Conservation (phyloP, 306 rosid species). For the Arachis stenosperma region DNA sequence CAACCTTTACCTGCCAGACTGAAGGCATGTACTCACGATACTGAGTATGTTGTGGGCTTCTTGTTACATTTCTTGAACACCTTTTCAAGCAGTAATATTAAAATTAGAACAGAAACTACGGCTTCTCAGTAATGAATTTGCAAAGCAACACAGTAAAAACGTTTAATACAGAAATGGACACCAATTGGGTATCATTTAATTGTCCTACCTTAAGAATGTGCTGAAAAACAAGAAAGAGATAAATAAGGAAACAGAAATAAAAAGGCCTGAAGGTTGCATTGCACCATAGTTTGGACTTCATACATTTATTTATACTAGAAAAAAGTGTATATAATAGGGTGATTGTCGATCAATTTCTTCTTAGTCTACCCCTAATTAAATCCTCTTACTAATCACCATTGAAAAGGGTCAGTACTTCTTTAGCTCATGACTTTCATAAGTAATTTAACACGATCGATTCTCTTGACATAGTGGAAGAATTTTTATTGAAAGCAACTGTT, state of each 20-base stretch:
- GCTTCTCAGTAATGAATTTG: constrained; percentile 5
- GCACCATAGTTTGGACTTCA: neutral
- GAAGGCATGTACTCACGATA: constrained; percentile 90
- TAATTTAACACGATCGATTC: neutral
- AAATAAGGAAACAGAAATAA: constrained; percentile 3
- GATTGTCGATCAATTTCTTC: constrained; percentile 11
- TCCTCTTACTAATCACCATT: constrained; percentile 2
- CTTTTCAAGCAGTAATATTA: constrained; percentile 28
- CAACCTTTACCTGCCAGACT: constrained; percentile 80
- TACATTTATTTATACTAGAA: constrained; percentile 3
- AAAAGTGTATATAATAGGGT: constrained; percentile 17
- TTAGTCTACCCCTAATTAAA: constrained; percentile 12
- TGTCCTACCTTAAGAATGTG: neutral
- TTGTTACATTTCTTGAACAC: constrained; percentile 43
- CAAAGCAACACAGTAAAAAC: constrained; percentile 8
- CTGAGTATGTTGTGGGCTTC: constrained; percentile 45
- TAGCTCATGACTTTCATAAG: constrained; percentile 13
- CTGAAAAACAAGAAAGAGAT: neutral
- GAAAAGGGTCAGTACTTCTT: constrained; percentile 29
- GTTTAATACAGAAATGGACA: constrained; percentile 2
- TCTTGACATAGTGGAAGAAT: constrained; percentile 18
- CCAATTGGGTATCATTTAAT: constrained; percentile 9
- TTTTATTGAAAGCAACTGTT: constrained; percentile 30
- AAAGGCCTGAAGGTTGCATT: neutral
- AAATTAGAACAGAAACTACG: constrained; percentile 21